phyloP scores from a whole-genome alignment of 345 rosid species.

The Streptanthus diversifolius region DNA sequence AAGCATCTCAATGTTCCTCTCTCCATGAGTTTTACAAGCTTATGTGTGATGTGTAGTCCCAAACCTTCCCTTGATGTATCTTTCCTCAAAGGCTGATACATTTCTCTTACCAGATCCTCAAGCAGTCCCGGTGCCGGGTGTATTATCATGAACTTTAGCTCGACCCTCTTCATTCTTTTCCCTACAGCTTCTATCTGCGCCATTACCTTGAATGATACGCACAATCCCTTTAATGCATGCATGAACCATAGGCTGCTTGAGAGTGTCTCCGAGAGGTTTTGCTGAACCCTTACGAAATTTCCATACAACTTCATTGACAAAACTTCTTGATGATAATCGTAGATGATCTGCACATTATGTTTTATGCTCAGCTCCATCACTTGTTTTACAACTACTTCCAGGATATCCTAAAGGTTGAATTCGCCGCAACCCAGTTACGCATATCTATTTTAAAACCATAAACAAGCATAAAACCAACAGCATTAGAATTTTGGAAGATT shows the following conservation, averaged over 20 bases:
- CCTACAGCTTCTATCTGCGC: slow-evolving; percentile 56
- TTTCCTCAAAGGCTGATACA: slow-evolving; percentile 54
- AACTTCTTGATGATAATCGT: slow-evolving; percentile 48
- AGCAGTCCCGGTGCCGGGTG: slow-evolving; percentile 88
- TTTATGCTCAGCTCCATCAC: slow-evolving; percentile 54
- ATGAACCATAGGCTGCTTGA: slow-evolving; percentile 55
- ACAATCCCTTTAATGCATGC: slow-evolving; percentile 49
- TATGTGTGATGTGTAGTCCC: slow-evolving; percentile 63
- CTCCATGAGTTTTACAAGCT: slow-evolving; percentile 71
- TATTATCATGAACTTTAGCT: slow-evolving; percentile 74
- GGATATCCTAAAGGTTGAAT: slow-evolving; percentile 60
- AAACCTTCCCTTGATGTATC: slow-evolving; percentile 77
- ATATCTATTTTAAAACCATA: slow-evolving; percentile 47
- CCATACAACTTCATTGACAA: slow-evolving; percentile 60
- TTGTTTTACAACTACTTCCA: slow-evolving; percentile 60
- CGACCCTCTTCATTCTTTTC: slow-evolving; percentile 51
- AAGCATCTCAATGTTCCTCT: slow-evolving; percentile 72
- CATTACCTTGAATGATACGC: slow-evolving; percentile 47
- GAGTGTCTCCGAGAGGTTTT: slow-evolving; percentile 67
- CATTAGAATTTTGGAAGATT: slow-evolving; percentile 8
- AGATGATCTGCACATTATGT: slow-evolving; percentile 49
- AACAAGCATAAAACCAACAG: neutral
- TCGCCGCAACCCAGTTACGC: slow-evolving; percentile 44
- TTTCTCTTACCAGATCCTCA: slow-evolving; percentile 56
- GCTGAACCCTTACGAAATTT: slow-evolving; percentile 73